Conservation (phyloP, 1,139 yeast genomes). For the Magnusiomyces clavatus region DNA sequence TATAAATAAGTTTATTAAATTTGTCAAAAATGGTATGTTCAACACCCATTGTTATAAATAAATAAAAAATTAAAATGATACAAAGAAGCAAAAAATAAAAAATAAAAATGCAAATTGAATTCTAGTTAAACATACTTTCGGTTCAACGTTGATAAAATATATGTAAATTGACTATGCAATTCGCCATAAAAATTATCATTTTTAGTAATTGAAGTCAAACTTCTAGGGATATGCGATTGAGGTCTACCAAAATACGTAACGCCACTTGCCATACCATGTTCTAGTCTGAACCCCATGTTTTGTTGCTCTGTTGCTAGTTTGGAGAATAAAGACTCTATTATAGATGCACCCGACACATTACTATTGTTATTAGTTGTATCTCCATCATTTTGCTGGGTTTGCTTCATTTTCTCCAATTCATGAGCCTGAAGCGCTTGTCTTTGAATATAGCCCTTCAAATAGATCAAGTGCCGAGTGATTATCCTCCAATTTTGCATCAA, state of each 20-base stretch:
- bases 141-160: conserved; percentile 34
- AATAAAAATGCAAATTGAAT: neutral
- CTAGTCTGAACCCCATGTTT: too few species aligned
- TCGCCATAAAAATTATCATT: conserved; percentile 55
- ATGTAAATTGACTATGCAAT: conserved; percentile 43
- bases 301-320: too few species aligned
- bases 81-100: too few species aligned
- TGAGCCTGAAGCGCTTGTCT: conserved; percentile 30
- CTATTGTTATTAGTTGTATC: too few species aligned
- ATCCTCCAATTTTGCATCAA: conserved; percentile 53
- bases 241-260: conserved; percentile 23
- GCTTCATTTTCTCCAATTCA: neutral
- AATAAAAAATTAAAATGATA: too few species aligned
- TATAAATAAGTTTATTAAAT: too few species aligned
- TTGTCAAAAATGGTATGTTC: too few species aligned
- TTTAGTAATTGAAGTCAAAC: conserved; percentile 50
- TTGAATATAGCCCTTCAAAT: conserved; percentile 45
- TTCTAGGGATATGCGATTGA: conserved; percentile 42
- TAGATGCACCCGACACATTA: too few species aligned
- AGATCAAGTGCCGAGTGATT: conserved; percentile 44
- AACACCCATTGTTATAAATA: too few species aligned
- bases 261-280: too few species aligned
- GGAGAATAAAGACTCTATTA: too few species aligned
- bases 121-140: neutral
- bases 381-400: too few species aligned